Evolutionary conservation across 352 stramenopile species (phyloP), one percentile per base, ranked within the genome.

Genomic region (Phytopythium cucurbitacearum): DNA sequence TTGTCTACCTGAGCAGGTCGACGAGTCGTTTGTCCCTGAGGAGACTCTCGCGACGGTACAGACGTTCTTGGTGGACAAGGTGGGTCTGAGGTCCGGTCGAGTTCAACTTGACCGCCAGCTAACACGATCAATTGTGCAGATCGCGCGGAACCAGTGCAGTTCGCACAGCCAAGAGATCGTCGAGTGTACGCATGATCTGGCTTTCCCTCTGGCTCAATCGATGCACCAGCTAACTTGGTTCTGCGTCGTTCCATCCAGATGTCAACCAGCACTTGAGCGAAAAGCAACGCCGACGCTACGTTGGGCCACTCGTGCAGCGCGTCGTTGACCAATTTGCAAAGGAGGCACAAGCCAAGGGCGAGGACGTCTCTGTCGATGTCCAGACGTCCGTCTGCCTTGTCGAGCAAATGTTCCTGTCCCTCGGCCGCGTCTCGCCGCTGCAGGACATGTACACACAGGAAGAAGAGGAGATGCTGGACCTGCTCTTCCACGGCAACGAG

Each of bases 381-480:
- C 80, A 89, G 57, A 74, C 80, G 10, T 83, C 74, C 51, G 60
- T 89, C 35, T 91, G 80, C 42, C 51, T 88, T 0, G 50, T 91
- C 21, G 76, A 89, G 57, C 74, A 86, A 60, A 71, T 84, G 58
- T 75, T 89, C 44, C 58, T 81, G 6, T 60, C 63, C 0, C 36
- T 81, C 4, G 80, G 78, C 21, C 70, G 78, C n/a, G 60, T 56
- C 8, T 89, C 80, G 12, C 80, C 80, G 15, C 57, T 91, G 3
- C 56, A 86, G 37, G 74, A 87, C 56, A 91, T 91, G 64, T 91
- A 91, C 70, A 89, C 78, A 5, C 64, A 64, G 8, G 78, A 91
- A 49, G 76, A 91, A 65, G 79, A 88, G 47, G 74, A 83, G 28
- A 73, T 91, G 72, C 69, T 91, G 6, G 64, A 89, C 15, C 55